Base-by-base conservation (phyloP, 2,329 filamentous ascomycete genomes). In the Sclerotinia glacialis region DNA sequence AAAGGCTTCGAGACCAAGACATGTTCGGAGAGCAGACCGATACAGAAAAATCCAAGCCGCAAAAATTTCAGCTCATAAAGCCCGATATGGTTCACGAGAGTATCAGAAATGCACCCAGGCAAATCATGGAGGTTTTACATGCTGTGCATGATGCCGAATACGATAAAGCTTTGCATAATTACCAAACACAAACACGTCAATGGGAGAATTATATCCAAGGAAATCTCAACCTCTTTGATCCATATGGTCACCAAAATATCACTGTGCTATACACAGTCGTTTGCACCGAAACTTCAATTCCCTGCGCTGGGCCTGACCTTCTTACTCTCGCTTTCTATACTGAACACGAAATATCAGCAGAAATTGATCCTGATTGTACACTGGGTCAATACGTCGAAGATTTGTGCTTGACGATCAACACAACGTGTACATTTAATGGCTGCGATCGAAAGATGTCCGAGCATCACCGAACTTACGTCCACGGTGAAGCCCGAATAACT, bases 91-190 rank as follows among this genome's bases (percentile, higher is more conserved):
- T 99, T 0, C 92, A 96, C 72, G 85, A 90, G 67, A 88, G 92
- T 55, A 87, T 92, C 0, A 89, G 91, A 64, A 89, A 89, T 72
- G 90, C 92, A 4, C 91, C 93, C 0, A 87, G 87, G 54, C 92
- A 96, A 75, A 91, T 97, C 42, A 93, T 93, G 80, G 94, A 98
- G 73, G 92, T 98, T 59, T 80, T 99, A 8, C 93, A 95, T 76
- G 95, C 95, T 28, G 93, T 97, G 16, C 93, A 98, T 77, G 92
- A 97, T 76, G 93, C 93, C 2, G 95, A 99, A 77, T 97, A 98
- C 73, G 93, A 99, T 76, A 96, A 95, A 78, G 93, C 94, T 1
- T 80, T 96, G 44, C 92, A 97, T 78, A 93, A 93, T 72, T 99
- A 98, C 76, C 87, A 93, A 76, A 97, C 92, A 0, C 94, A 98